Evolutionary conservation across 192 early-diverging fungal genomes (phyloP), one percentile per base, ranked within the genome.

Genomic region (Rhizoclosmatium sp.): DNA sequence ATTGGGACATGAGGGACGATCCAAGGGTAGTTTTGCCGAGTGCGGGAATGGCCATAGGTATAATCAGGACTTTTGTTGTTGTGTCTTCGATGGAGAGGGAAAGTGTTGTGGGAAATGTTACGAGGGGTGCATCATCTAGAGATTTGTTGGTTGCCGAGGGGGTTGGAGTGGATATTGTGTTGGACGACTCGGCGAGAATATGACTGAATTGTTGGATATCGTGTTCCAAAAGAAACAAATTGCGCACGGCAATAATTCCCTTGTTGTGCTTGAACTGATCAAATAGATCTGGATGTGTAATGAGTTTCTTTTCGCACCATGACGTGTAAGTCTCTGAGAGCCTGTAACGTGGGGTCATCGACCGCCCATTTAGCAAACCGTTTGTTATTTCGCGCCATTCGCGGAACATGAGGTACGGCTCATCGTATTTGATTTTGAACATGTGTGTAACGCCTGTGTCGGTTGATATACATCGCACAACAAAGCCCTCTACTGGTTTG

Each of bases 371-470:
- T 5, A 94, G 16, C 0, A 95, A 69, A 19, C 69, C 70, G 76
- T 92, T 93, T 9, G 97, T 99, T 4, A 96, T 78, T 76, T 98
- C 96, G n/a, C 97, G 89, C 94, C 97, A 99, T 68, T 99, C 97
- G 40, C 96, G 90, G 85, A 93, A 99, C 91, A 96, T 92, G 47
- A 98, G 81, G 65, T 99, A 99, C 0, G 95, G 94, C 80, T 95
- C 92, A 65, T 99, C 95, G 80, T 93, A 97, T 80, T 99, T 99
- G 85, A 97, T 88, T 86, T 99, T 99, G 88, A 96, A 97, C 66
- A 93, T 92, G 45, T 71, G 66, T 4, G 87, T 83, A 0, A 58
- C 46, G n/a, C 58, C 61, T 41, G 77, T 77, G 1, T 82, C 69
- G 0, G 59, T 65, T 1, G 19, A 47, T 60, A 81, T 85, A 79